Percentiles rank a stretch among this genome's conserved stretches.
Evolutionary conservation across 225 moss, liverwort and hornwort species (phyloP).

Genomic region (Asterella californica): DNA sequence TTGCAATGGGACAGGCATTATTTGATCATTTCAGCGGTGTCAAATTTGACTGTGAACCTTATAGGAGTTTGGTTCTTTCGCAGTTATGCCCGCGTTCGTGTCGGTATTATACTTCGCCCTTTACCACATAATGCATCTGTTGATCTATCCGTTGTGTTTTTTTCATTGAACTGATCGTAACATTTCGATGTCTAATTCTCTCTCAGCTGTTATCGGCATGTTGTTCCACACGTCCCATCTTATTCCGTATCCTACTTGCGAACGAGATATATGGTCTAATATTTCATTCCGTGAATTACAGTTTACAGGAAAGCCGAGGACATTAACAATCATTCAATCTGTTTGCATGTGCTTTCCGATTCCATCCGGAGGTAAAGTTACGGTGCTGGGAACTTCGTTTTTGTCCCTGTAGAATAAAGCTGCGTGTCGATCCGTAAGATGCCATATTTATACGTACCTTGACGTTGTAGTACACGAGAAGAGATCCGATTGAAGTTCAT

Average conservation of each 20-base stretch:
- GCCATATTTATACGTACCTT: neutral
- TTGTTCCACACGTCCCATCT: neutral
- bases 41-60: slow-evolving; percentile 80
- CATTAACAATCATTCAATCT: slow-evolving; percentile 86
- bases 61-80: slow-evolving; percentile 90
- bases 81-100: slow-evolving; percentile 70
- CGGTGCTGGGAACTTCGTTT: neutral
- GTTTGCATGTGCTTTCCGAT: slow-evolving; percentile 88
- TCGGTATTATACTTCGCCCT: slow-evolving; percentile 40
- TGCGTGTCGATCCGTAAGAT: neutral
- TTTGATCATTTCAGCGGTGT: slow-evolving; percentile 79
- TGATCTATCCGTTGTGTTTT: neutral
- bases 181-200: neutral
- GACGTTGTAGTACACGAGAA: no score
- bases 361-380: slow-evolving; percentile 68
- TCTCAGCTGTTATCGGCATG: neutral
- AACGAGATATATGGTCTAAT: neutral
- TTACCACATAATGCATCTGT: neutral
- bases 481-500: neutral
- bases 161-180: neutral
- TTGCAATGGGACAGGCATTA: slow-evolving; percentile 66
- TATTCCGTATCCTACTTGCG: neutral
- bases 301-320: slow-evolving; percentile 85
- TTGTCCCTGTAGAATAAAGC: neutral
- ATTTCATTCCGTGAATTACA: slow-evolving; percentile 26